Evolutionary conservation across 192 early-diverging fungal species (phyloP).

Genomic region (Coemansia sp.): DNA sequence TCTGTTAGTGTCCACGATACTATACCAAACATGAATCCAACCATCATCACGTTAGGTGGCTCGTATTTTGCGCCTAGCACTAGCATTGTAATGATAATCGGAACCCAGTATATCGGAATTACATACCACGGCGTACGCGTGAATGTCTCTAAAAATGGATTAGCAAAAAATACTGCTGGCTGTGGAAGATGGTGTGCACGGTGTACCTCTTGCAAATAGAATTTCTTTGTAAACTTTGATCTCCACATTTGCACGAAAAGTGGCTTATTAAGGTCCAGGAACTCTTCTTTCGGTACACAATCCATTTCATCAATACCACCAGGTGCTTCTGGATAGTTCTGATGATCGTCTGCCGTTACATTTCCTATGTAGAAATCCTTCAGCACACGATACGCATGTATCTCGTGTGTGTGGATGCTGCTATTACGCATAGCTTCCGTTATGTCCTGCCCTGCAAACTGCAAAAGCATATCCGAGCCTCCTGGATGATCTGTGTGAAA

Average conservation of each 20-base stretch:
- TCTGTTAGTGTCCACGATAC: slow-evolving; percentile 84
- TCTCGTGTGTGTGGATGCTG: slow-evolving; percentile 74
- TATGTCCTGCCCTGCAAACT: slow-evolving; percentile 87
- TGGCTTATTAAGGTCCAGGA: slow-evolving; percentile 80
- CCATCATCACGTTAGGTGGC: slow-evolving; percentile 29
- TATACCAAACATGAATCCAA: slow-evolving; percentile 66
- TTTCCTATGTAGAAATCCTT: slow-evolving; percentile 79
- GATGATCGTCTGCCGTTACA: slow-evolving; percentile 52
- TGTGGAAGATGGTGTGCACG: slow-evolving; percentile 75
- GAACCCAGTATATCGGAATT: slow-evolving; percentile 86
- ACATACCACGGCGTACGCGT: slow-evolving; percentile 92
- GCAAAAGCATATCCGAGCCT: slow-evolving; percentile 82
- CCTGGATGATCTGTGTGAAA: slow-evolving; percentile 93
- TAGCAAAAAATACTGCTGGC: slow-evolving; percentile 79
- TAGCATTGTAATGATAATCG: slow-evolving; percentile 56
- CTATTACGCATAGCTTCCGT: slow-evolving; percentile 75
- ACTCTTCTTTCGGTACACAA: slow-evolving; percentile 57
- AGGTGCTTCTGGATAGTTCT: slow-evolving; percentile 45
- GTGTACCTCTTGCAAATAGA: slow-evolving; percentile 90
- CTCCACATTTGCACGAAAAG: slow-evolving; percentile 78
- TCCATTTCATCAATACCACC: slow-evolving; percentile 53
- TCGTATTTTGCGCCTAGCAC: slow-evolving; percentile 40
- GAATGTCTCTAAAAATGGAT: slow-evolving; percentile 73
- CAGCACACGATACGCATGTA: slow-evolving; percentile 83
- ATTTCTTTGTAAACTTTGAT: slow-evolving; percentile 72